These are phyloP conservation scores for Citrus inodora DNA, from an alignment of 345 rosid species.

Conservation along the genomic window DNA sequence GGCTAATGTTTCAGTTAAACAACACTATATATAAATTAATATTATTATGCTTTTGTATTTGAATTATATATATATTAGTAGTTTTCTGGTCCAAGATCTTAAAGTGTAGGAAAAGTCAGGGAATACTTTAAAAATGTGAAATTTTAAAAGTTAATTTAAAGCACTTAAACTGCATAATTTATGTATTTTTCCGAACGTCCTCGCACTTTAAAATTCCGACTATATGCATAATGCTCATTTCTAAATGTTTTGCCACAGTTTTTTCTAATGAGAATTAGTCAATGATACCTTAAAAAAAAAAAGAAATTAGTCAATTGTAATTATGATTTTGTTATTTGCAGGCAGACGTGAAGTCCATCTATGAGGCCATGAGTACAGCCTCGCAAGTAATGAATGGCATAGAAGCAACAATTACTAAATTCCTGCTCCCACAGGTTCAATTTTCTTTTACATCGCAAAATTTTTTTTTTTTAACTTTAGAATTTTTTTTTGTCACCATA, in stretches of 20 bases:
- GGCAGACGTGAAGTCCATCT: constrained; percentile 46
- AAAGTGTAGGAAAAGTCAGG: accelerated
- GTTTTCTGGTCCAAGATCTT: no score
- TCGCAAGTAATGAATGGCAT: constrained; percentile 48
- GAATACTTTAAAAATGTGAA: accelerated
- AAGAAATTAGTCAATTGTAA: background rate
- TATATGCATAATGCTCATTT: no score
- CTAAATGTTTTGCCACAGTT: no score
- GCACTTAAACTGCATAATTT: no score
- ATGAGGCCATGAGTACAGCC: constrained; percentile 48
- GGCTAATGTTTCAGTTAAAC: no score
- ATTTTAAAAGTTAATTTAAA: no score
- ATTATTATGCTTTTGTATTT: no score
- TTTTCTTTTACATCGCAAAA: background rate
- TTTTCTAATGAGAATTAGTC: background rate
- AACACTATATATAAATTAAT: no score
- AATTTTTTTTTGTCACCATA: background rate
- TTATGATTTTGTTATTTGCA: constrained; percentile 1
- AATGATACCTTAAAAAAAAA: background rate
- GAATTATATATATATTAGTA: no score
- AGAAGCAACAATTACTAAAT: constrained; percentile 24
- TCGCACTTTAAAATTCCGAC: no score
- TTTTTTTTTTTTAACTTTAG: background rate
- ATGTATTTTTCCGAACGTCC: no score
- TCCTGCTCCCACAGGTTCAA: constrained; percentile 41